Conservation (phyloP, 78 protist species). For the Guillardia theta region DNA sequence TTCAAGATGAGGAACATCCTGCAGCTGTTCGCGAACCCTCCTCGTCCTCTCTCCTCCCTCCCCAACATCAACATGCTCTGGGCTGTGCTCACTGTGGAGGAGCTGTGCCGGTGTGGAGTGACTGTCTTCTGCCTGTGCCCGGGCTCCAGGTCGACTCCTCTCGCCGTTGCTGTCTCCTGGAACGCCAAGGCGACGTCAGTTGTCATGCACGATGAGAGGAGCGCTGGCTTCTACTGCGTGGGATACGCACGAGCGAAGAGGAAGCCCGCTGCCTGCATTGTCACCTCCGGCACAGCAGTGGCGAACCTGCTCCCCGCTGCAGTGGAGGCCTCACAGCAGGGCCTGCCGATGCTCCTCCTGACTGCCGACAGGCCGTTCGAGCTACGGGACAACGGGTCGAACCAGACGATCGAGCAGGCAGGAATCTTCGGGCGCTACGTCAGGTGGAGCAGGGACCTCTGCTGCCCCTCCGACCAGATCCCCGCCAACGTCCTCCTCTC, state of each 20-base stretch:
- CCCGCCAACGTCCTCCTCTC: slow-evolving; percentile 7
- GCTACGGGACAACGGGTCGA: slow-evolving; percentile 30
- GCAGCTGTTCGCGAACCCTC: background rate
- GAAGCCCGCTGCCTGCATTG: background rate
- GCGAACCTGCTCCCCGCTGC: slow-evolving; percentile 15
- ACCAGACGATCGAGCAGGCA: slow-evolving; percentile 37
- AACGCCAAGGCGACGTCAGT: background rate
- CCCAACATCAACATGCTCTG: slow-evolving; percentile 8
- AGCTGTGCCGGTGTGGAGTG: slow-evolving; percentile 15
- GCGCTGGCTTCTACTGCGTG: slow-evolving; percentile 21
- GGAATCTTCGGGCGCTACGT: background rate
- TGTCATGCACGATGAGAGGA: slow-evolving; percentile 39
- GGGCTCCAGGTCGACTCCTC: slow-evolving; percentile 42
- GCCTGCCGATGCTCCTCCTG: slow-evolving; percentile 28
- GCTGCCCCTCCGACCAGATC: background rate
- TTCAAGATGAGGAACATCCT: background rate
- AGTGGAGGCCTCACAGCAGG: slow-evolving; percentile 34
- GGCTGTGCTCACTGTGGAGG: slow-evolving; percentile 34
- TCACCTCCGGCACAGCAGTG: slow-evolving; percentile 46
- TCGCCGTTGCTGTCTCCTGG: slow-evolving; percentile 14
- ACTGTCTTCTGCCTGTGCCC: background rate
- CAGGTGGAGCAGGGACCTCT: slow-evolving; percentile 17
- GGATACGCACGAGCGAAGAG: slow-evolving; percentile 39
- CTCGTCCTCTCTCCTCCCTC: background rate
- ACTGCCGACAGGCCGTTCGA: slow-evolving; percentile 47